Evolutionary conservation across 768 basidiomycete genomes (phyloP), one percentile per base, ranked within the genome.

Genomic region (Porpolomopsis calyptriformis): DNA sequence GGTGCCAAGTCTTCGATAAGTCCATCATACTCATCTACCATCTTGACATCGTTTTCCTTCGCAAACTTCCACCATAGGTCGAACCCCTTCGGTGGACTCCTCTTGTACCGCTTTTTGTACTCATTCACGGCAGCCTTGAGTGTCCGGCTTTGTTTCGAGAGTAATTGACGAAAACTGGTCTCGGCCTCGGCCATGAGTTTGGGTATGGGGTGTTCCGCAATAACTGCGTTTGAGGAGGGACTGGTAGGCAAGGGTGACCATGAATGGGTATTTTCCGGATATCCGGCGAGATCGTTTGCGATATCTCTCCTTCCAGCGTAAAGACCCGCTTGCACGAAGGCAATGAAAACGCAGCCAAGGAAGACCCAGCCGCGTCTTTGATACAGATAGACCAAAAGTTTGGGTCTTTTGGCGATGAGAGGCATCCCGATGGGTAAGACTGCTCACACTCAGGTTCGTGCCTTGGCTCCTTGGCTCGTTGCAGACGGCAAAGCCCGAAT

Each of bases 1-100:
- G 93, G 92, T 19, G 72, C 77, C 41, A 99, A 64, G 59, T 98
- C 94, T 43, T 73, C 69, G 26, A 76, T 57, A n/a, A 94, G 70
- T 4, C 74, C 72, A 49, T 89, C 88, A 55, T 90, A 97, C 59
- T 98, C 94, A 61, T 98, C 94, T 4, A 85, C 69, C 64, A 98
- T 77, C 54, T 80, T 76, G 39, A 87, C 81, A 4, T 75, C 64
- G 61, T 89, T 75, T 47, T 77, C 68, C 60, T 73, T 66, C 11
- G 82, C 85, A 61, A 90, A 97, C 37, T 63, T 58, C 76, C 80
- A 94, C 94, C 94, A 97, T 23, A 73, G 65, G 57, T 91, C 93
- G 52, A 98, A 99, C 1, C 92, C 94, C 35, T 73, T 77, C 0
- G 96, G 94, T 4, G 96, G 96, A 27, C 77, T 65, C 29, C 85